phyloP scores from a whole-genome alignment of 2,329 filamentous ascomycete genomes.

The Aquanectria penicillioides region DNA sequence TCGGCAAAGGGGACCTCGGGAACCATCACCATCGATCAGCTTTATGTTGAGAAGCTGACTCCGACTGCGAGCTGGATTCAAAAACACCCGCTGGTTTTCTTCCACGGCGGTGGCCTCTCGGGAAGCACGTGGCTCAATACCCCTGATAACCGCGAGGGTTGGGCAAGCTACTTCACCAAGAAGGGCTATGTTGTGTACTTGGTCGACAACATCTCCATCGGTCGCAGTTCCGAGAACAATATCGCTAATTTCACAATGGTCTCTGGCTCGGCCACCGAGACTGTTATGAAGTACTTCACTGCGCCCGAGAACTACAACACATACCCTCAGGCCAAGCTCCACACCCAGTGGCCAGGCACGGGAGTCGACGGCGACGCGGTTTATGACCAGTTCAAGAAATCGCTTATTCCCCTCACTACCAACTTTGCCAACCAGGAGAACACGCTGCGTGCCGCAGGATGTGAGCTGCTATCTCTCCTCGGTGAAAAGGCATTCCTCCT shows the following conservation, averaged over 20 bases:
- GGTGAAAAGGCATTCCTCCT: constrained; percentile 30
- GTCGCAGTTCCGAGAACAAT: constrained; percentile 21
- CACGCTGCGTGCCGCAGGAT: constrained; percentile 24
- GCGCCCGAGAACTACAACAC: constrained; percentile 20
- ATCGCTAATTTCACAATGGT: constrained; percentile 14
- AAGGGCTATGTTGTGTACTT: constrained; percentile 29
- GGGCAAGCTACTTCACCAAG: constrained; percentile 30
- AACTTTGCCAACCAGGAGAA: constrained; percentile 28
- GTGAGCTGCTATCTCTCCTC: constrained; percentile 31
- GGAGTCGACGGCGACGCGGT: constrained; percentile 22
- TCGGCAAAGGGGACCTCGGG: constrained; percentile 15
- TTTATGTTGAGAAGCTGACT: constrained; percentile 32
- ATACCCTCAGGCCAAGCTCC: constrained; percentile 27
- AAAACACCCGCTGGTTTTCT: constrained; percentile 30
- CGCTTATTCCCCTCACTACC: constrained; percentile 27
- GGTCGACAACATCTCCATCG: constrained; percentile 21
- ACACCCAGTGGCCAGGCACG: constrained; percentile 32
- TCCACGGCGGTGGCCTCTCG: constrained; percentile 30
- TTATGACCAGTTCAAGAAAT: constrained; percentile 32
- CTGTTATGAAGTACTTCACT: constrained; percentile 28
- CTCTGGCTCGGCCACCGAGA: constrained; percentile 22
- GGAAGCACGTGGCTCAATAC: constrained; percentile 35
- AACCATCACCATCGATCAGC: constrained; percentile 29
- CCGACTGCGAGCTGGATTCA: background rate
- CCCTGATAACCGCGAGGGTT: constrained; percentile 26